These are phyloP conservation scores for Hygrocybe punicea DNA, from an alignment of 768 basidiomycete genomes.

Conservation along the genomic window DNA sequence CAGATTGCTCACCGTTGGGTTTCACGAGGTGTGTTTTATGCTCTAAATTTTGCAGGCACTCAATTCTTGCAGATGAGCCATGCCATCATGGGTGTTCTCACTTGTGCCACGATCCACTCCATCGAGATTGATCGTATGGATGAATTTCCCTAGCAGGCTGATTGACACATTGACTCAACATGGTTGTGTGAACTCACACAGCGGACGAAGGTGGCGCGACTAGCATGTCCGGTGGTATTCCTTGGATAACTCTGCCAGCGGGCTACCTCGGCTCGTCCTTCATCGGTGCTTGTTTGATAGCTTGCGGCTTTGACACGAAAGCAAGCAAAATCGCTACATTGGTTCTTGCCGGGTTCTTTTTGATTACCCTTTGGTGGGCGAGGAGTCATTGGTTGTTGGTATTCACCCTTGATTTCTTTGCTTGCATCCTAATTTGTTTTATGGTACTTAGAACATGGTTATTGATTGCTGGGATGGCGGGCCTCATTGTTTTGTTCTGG, in stretches of 20 bases:
- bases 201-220: conserved; percentile 89
- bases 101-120: conserved; percentile 81
- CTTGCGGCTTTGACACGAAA: conserved; percentile 85
- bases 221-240: conserved; percentile 80
- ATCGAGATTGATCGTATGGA: conserved; percentile 80
- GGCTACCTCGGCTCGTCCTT: conserved; percentile 84
- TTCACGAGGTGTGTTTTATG: conserved; percentile 64
- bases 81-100: conserved; percentile 73
- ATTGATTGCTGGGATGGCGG: conserved; percentile 75
- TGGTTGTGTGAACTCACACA: conserved; percentile 25
- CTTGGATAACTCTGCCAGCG: conserved; percentile 73
- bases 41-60: background rate
- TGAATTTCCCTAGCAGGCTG: background rate
- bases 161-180: conserved; percentile 2
- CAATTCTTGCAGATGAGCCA: conserved; percentile 68
- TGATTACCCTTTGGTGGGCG: conserved; percentile 89
- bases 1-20: conserved; percentile 81
- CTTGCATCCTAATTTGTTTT: background rate
- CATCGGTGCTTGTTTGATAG: conserved; percentile 83
- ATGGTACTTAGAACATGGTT: conserved; percentile 60
- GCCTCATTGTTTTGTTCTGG: conserved; percentile 79
- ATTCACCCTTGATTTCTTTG: background rate
- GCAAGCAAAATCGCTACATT: conserved; percentile 83
- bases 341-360: conserved; percentile 78
- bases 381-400: conserved; percentile 68